Base-by-base conservation (phyloP, 1,139 yeast species). In the Yamadazyma triangularis region DNA sequence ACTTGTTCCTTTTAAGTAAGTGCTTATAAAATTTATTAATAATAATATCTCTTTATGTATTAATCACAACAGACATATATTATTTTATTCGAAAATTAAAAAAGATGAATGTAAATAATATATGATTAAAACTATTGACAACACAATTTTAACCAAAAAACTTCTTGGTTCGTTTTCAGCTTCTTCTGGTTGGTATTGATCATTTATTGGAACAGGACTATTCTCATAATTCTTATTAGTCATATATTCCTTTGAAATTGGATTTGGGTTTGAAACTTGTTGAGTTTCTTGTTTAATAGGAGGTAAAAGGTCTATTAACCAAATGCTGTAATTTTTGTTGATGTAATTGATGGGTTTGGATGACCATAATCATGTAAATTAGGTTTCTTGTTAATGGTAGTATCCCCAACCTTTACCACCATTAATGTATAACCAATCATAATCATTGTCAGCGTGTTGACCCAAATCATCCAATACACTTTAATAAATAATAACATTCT, bases 361-460 rank as follows among this genome's bases (percentile, higher is more conserved):
- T 73, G 73, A 18, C 96, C 96, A 54, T 88, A 88, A 23, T 96
- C 96, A 58, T 87, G 95, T 50, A 88, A 67, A 56, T 88, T 87
- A 29, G 95, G 91, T 56, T 88, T 85, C 56, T 84, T 86, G 54
- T 85, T 84, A 46, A 84, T 79, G 32, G 71, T 56, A 35, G 85
- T 70, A 56, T 88, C 95, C 8, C 95, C 95, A 89, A 21, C 96
- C 96, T 56, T 79, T 78, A 36, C 96, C 96, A 38, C 84, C 81
- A 55, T 89, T 89, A 49, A 89, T 75, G 51, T 79, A 85, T 82
- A 85, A 79, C 97, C 97, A 89, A 60, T 89, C 97, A 58, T 85
- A 89, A 48, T 79, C 85, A 28, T 86, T 94, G 54, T 88, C 96
- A 48, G 84, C 85, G 31, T 64, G 60, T 51, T 81, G 84, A 23